phyloP scores from a whole-genome alignment of 441 rosid species.

The Euphorbia schlechtendalii region DNA sequence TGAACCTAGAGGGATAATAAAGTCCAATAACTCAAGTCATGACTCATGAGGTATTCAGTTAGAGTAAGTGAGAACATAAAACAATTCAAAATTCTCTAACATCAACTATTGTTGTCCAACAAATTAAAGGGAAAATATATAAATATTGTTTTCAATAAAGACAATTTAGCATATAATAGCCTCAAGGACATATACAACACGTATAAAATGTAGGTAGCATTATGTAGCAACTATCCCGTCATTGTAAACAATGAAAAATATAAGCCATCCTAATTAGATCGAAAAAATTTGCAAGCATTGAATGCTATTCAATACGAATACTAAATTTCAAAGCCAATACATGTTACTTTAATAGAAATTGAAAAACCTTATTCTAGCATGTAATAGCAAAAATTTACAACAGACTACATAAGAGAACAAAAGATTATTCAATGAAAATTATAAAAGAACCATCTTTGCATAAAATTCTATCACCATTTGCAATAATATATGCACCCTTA shows the following conservation, averaged over 20 bases:
- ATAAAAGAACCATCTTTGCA: background rate
- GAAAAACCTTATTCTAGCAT: background rate
- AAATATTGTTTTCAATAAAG: background rate
- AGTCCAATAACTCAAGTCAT: too few species aligned
- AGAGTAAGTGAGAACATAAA: background rate
- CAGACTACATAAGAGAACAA: background rate
- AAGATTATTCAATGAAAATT: background rate
- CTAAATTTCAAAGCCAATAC: background rate
- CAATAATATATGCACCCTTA: background rate
- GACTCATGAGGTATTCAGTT: background rate
- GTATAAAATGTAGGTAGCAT: background rate
- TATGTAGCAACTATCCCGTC: background rate
- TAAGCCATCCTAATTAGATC: background rate
- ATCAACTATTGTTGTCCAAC: conserved; percentile 5
- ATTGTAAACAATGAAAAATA: background rate
- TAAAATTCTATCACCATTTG: background rate
- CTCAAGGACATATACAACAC: background rate
- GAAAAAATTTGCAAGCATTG: background rate
- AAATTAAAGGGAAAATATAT: background rate
- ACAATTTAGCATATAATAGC: background rate
- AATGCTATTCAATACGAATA: background rate
- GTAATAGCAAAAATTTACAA: background rate
- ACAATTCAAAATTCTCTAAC: background rate
- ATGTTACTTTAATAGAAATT: background rate
- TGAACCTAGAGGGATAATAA: background rate